Evolutionary conservation across 176 grass and related monocot genomes (phyloP).

Genomic region (Secale cereale): DNA sequence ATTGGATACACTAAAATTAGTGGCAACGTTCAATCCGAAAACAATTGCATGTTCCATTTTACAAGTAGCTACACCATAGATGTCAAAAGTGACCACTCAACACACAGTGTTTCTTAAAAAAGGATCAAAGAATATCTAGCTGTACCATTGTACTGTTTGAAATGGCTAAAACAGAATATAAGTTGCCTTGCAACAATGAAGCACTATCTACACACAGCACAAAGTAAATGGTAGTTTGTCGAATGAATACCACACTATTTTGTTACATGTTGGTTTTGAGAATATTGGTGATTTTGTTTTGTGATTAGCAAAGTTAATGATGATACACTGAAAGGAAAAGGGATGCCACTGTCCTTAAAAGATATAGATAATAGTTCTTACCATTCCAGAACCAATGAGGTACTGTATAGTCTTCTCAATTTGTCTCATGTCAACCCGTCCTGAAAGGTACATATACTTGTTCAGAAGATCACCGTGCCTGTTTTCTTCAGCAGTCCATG

Average conservation of each 20-base stretch:
- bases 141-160: background rate
- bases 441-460: constrained; percentile 70
- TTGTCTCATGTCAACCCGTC: constrained; percentile 70
- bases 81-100: background rate
- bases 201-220: background rate
- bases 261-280: background rate
- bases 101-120: background rate
- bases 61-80: background rate
- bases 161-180: background rate
- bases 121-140: background rate
- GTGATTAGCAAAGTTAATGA: background rate
- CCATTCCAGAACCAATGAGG: constrained; percentile 67
- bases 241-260: background rate
- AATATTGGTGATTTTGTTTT: background rate
- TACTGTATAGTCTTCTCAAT: constrained; percentile 82
- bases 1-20: background rate
- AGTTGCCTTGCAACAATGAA: background rate
- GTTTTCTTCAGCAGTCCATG: constrained; percentile 80
- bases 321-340: background rate
- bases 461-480: constrained; percentile 75
- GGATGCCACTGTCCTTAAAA: background rate
- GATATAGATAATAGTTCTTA: constrained; percentile 18
- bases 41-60: background rate
- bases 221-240: background rate
- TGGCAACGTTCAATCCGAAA: constrained; percentile 7